Evolutionary conservation across 768 basidiomycete species (phyloP).

Genomic region (Pisolithus orientalis): DNA sequence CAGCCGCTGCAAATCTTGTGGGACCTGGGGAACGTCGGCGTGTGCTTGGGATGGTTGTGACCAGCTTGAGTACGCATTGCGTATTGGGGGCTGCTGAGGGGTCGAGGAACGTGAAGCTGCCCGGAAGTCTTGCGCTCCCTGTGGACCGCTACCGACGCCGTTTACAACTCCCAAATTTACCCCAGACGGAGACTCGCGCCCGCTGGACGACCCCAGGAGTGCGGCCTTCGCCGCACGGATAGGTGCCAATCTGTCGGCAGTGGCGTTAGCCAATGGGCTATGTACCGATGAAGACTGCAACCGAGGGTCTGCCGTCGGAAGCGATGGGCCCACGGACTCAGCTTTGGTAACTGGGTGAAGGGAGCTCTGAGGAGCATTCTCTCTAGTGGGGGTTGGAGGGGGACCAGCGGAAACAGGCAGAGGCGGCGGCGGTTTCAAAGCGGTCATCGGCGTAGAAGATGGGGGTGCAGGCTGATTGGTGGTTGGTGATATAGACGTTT

Average conservation of each 20-base stretch:
- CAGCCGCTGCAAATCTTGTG: too few species aligned
- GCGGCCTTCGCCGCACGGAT: constrained; percentile 28
- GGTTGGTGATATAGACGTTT: too few species aligned
- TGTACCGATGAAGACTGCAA: constrained; percentile 1
- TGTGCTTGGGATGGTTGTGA: neutral
- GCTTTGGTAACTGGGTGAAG: constrained; percentile 4
- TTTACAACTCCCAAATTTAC: too few species aligned
- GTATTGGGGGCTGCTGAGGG: too few species aligned
- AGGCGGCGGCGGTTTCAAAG: too few species aligned
- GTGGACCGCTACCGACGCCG: too few species aligned
- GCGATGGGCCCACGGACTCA: constrained; percentile 12
- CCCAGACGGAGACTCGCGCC: neutral
- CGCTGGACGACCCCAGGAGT: constrained; percentile 1
- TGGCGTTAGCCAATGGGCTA: constrained; percentile 4
- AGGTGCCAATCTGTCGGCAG: constrained; percentile 25
- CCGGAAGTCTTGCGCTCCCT: too few species aligned
- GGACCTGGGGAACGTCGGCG: neutral
- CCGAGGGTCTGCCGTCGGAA: neutral
- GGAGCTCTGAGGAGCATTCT: too few species aligned
- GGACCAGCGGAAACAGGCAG: neutral
- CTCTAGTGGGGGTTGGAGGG: neutral
- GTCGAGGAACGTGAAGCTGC: too few species aligned
- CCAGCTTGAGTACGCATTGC: too few species aligned
- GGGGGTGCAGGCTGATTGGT: too few species aligned
- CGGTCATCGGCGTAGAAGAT: too few species aligned